These are phyloP conservation scores for Colletotrichum magnum DNA, from an alignment of 2,329 filamentous ascomycete genomes.

Conservation along the genomic window DNA sequence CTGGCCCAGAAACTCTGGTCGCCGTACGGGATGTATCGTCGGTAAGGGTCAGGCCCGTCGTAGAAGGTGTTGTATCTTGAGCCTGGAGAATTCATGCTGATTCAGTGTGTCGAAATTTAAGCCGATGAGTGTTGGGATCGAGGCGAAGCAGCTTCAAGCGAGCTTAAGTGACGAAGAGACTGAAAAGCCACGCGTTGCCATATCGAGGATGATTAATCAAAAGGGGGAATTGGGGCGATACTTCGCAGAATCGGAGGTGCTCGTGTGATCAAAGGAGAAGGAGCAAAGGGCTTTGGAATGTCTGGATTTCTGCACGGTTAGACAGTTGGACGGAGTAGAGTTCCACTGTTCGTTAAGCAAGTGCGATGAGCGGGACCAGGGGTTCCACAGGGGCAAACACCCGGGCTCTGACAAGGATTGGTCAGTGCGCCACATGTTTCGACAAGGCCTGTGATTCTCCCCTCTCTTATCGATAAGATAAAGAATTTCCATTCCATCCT, in stretches of 20 bases:
- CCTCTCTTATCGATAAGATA: conserved; percentile 38
- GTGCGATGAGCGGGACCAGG: conserved; percentile 30
- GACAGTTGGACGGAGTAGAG: conserved; percentile 14
- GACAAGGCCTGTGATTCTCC: conserved; percentile 25
- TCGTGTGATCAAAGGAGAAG: conserved; percentile 32
- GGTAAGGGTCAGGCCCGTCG: conserved; percentile 37
- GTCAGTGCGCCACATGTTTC: conserved; percentile 21
- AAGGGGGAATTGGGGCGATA: conserved; percentile 23
- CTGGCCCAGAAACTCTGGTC: conserved; percentile 47
- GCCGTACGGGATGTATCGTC: conserved; percentile 13
- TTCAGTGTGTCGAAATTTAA: background rate
- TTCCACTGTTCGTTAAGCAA: conserved; percentile 15
- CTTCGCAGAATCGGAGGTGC: conserved; percentile 20
- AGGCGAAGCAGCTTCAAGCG: conserved; percentile 34
- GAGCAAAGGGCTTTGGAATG: conserved; percentile 22
- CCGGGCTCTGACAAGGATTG: conserved; percentile 24
- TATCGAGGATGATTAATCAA: conserved; percentile 27
- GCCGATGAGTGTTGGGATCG: background rate
- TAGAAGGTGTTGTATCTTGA: conserved; percentile 31
- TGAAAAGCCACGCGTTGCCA: conserved; percentile 30
- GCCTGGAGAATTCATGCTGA: conserved; percentile 41
- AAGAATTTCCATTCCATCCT: background rate
- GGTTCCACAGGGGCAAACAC: conserved; percentile 33
- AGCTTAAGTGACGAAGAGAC: conserved; percentile 27
- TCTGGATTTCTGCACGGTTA: conserved; percentile 27